Percentiles rank a stretch among this genome's conserved stretches.
Evolutionary conservation across 352 stramenopile genomes (phyloP).

Genomic region (Globisporangium polare): DNA sequence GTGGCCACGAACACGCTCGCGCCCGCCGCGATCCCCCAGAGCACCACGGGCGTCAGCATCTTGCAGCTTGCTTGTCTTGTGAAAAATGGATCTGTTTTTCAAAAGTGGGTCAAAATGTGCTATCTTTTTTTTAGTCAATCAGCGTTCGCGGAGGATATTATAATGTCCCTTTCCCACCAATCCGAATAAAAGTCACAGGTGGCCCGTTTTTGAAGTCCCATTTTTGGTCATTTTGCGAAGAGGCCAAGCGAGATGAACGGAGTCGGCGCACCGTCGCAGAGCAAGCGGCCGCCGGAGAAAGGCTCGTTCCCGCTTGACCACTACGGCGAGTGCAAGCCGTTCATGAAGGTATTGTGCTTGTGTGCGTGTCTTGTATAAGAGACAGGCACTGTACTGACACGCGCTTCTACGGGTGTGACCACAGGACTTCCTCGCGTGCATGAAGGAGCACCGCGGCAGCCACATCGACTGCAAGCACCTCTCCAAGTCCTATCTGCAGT

Average conservation of each 20-base stretch:
- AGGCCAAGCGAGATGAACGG: constrained; percentile 62
- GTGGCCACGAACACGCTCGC: constrained; percentile 81
- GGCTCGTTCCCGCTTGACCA: constrained; percentile 90
- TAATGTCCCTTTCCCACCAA: too few species aligned
- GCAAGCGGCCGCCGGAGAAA: constrained; percentile 83
- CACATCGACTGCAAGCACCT: constrained; percentile 91
- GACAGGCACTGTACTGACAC: neutral
- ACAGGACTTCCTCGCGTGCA: constrained; percentile 79
- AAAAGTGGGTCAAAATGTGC: neutral
- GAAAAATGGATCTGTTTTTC: neutral
- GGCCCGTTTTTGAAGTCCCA: neutral
- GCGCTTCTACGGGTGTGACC: neutral
- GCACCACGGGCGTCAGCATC: constrained; percentile 56
- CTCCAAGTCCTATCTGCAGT: constrained; percentile 84
- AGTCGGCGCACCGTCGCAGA: constrained; percentile 61
- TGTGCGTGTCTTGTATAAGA: neutral
- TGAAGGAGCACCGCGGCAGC: constrained; percentile 72
- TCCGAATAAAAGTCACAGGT: neutral
- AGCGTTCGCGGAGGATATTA: too few species aligned
- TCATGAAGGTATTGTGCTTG: constrained; percentile 57
- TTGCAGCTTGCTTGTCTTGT: constrained; percentile 3
- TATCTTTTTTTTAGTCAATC: neutral
- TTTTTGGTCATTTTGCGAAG: too few species aligned
- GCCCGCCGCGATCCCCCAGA: constrained; percentile 78
- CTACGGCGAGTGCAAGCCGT: constrained; percentile 86